Evolutionary conservation across 345 rosid species (phyloP).

Genomic region (Euphorbia tirucalli): DNA sequence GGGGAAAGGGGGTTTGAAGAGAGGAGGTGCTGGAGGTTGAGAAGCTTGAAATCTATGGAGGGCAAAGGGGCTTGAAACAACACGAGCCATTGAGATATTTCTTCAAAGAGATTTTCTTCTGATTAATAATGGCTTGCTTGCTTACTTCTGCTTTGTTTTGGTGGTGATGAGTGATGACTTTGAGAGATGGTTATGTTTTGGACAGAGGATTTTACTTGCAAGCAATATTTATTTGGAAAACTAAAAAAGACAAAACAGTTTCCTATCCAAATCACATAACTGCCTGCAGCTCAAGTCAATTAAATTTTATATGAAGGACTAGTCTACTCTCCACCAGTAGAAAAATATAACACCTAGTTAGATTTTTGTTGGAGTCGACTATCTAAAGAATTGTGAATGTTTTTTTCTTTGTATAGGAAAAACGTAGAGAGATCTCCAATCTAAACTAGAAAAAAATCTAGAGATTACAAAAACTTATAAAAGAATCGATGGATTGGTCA

Average conservation of each 20-base stretch:
- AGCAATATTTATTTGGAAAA: no score
- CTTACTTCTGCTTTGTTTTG: neutral
- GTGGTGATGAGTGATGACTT: neutral
- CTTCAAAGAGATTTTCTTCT: neutral
- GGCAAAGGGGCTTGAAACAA: conserved; percentile 35
- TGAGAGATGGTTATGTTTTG: neutral
- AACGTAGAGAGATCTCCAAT: no score
- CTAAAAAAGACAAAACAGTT: no score
- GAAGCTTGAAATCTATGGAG: conserved; percentile 35
- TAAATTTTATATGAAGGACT: no score
- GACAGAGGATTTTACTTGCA: neutral
- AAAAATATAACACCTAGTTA: no score
- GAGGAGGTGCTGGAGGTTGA: neutral
- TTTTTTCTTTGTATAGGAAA: no score
- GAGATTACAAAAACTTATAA: no score
- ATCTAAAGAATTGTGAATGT: no score
- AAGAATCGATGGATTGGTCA: no score
- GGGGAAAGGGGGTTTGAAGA: conserved; percentile 13
- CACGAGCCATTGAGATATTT: conserved; percentile 32
- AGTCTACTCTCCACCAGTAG: no score
- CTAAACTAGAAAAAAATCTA: no score
- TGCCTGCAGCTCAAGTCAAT: neutral
- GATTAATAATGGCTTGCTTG: neutral
- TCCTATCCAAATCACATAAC: neutral
- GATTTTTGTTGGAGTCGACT: no score